phyloP scores from a whole-genome alignment of 345 rosid species.

The Kandelia obovata region DNA sequence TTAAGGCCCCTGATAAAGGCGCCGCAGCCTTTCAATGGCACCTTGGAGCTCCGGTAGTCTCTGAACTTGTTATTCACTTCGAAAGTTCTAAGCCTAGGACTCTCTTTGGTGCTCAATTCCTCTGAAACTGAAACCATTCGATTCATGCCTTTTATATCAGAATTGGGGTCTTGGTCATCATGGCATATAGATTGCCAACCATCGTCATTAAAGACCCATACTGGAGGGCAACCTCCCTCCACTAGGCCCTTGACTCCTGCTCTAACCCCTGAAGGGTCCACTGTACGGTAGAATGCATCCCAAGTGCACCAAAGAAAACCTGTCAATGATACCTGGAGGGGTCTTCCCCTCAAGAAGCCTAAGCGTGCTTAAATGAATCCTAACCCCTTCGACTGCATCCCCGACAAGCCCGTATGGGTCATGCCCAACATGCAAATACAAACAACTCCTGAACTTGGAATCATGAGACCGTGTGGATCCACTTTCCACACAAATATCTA shows the following conservation, averaged over 20 bases:
- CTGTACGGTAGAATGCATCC: conserved; percentile 68
- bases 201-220: conserved; percentile 69
- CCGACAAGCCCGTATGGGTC: conserved; percentile 63
- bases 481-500: conserved; percentile 72
- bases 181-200: conserved; percentile 84
- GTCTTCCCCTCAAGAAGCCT: conserved; percentile 65
- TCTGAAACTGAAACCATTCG: neutral
- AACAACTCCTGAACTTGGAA: conserved; percentile 35
- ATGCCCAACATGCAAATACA: conserved; percentile 56
- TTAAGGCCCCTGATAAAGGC: neutral
- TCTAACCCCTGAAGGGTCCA: conserved; percentile 15
- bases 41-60: neutral
- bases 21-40: neutral
- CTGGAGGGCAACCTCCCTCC: conserved; percentile 87
- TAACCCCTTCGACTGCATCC: conserved; percentile 59
- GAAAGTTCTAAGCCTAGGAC: neutral
- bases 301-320: conserved; percentile 93
- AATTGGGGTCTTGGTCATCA: conserved; percentile 53
- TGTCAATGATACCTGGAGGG: conserved; percentile 73
- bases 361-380: conserved; percentile 59
- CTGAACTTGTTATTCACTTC: neutral
- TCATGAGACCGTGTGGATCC: conserved; percentile 17
- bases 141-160: conserved; percentile 52
- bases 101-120: neutral
- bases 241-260: conserved; percentile 67